Conservation (phyloP, 192 early-diverging fungal genomes). For the Radiomyces spectabilis region DNA sequence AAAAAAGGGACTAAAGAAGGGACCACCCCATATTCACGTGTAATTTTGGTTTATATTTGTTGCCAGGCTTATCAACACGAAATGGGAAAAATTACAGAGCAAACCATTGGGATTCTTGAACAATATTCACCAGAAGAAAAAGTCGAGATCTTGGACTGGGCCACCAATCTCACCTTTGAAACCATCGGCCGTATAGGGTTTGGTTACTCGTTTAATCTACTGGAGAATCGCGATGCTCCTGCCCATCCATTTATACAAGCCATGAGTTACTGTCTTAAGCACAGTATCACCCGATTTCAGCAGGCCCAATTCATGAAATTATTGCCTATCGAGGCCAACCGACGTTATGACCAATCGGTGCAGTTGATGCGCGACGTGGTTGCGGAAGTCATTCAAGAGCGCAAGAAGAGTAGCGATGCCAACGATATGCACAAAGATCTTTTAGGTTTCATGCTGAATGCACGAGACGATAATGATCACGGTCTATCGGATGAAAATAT, state of each 20-base stretch:
- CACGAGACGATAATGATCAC: conserved; percentile 25
- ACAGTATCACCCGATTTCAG: conserved; percentile 2
- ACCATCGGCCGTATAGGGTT: conserved; percentile 50
- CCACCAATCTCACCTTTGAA: conserved; percentile 49
- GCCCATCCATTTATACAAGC: conserved; percentile 26
- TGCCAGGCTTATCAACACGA: conserved; percentile 23
- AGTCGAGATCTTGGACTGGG: conserved; percentile 38
- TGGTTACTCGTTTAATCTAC: conserved; percentile 42
- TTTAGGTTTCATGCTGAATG: conserved; percentile 49
- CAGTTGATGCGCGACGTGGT: conserved; percentile 35
- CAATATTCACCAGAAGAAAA: conserved; percentile 17
- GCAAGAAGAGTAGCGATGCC: conserved; percentile 28
- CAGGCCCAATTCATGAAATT: conserved; percentile 26
- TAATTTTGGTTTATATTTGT: background rate
- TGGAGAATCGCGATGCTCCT: conserved; percentile 11
- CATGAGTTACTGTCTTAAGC: conserved; percentile 20
- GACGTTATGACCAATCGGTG: conserved; percentile 25
- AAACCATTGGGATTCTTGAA: conserved; percentile 25
- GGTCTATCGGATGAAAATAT: conserved; percentile 35
- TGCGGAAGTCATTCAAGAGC: conserved; percentile 35
- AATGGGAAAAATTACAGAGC: conserved; percentile 32
- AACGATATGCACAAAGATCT: conserved; percentile 32
- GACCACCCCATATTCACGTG: background rate
- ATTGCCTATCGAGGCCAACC: conserved; percentile 34
- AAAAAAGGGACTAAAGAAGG: background rate